phyloP scores from a whole-genome alignment of 1,284 basidiomycete species.

The Inonotus obliquus region DNA sequence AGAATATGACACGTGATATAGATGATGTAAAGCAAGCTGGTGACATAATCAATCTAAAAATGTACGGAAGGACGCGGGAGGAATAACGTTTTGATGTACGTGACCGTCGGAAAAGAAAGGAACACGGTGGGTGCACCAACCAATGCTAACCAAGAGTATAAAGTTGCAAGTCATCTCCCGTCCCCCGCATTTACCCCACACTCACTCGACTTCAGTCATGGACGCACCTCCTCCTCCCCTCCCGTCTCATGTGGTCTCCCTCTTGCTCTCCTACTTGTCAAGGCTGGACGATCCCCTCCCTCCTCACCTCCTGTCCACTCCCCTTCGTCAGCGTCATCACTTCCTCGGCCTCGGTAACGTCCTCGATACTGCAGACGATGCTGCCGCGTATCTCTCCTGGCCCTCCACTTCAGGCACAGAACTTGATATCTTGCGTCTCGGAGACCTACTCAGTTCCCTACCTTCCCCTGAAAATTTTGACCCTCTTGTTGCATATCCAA shows the following conservation, averaged over 20 bases:
- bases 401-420: slow-evolving; percentile 34
- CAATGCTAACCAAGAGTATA: background rate
- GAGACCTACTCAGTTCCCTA: slow-evolving; percentile 45
- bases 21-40: background rate
- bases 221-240: slow-evolving; percentile 32
- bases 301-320: slow-evolving; percentile 51
- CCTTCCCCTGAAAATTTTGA: slow-evolving; percentile 36
- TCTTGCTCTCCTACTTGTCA: slow-evolving; percentile 56
- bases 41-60: background rate
- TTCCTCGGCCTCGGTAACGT: slow-evolving; percentile 52
- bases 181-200: background rate
- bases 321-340: slow-evolving; percentile 60
- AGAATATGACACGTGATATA: background rate
- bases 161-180: background rate
- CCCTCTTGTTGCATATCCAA: slow-evolving; percentile 31
- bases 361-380: slow-evolving; percentile 49
- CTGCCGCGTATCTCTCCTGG: slow-evolving; percentile 62
- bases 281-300: slow-evolving; percentile 50
- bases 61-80: slow-evolving; percentile 1
- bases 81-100: background rate
- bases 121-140: too few relatives aligned
- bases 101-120: slow-evolving; percentile 4
- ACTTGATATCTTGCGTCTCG: slow-evolving; percentile 27
- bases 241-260: slow-evolving; percentile 35
- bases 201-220: background rate